phyloP scores from a whole-genome alignment of 176 grass and related monocot genomes.

The Cenchrus americanus region DNA sequence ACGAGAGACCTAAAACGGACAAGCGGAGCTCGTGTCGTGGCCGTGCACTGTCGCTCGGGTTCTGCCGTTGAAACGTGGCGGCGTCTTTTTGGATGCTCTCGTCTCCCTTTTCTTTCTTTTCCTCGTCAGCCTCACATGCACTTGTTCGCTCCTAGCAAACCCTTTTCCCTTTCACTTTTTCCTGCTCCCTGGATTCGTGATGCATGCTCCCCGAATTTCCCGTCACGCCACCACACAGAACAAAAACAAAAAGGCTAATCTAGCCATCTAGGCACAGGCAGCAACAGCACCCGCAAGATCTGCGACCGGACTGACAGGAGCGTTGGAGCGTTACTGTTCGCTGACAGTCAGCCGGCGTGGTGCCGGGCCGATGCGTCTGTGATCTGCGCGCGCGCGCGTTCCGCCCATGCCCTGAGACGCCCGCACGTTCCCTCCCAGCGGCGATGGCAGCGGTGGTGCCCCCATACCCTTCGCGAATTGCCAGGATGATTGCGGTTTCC shows the following conservation, averaged over 20 bases:
- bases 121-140: conserved; percentile 35
- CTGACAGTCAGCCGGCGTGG: conserved; percentile 22
- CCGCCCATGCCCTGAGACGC: conserved; percentile 30
- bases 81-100: conserved; percentile 30
- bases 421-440: conserved; percentile 3
- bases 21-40: not conserved
- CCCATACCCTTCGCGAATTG: not conserved
- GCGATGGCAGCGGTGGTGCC: not conserved
- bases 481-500: not conserved
- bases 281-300: conserved; percentile 1
- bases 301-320: not conserved
- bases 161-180: not conserved
- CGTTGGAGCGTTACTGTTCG: conserved; percentile 11
- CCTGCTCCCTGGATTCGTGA: not conserved
- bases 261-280: not conserved
- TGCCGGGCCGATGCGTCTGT: not conserved
- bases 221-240: not conserved
- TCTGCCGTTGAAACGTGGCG: conserved; percentile 16
- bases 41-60: not conserved
- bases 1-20: not conserved
- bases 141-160: conserved; percentile 1
- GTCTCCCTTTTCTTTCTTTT: not conserved
- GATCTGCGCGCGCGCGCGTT: conserved; percentile 39
- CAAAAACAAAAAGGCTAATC: not conserved
- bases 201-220: not conserved